Conservation (phyloP, 257 asterid species). For the Scutellaria minor region DNA sequence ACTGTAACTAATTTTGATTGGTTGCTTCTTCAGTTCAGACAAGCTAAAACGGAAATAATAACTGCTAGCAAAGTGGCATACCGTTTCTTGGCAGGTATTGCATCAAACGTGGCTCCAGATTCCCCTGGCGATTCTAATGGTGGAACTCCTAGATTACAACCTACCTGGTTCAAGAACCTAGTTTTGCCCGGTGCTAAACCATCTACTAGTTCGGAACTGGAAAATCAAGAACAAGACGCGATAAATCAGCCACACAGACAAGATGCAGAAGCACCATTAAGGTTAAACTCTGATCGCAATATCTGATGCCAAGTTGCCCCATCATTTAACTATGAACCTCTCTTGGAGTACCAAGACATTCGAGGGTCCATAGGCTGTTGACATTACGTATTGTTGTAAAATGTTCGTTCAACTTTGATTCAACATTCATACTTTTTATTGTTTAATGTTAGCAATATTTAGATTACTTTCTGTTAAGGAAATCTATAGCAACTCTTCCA, state of each 20-base stretch:
- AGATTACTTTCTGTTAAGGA: too few species aligned
- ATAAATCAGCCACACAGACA: constrained; percentile 40
- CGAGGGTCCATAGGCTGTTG: constrained; percentile 10
- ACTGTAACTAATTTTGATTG: constrained; percentile 17
- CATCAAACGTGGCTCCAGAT: constrained; percentile 57
- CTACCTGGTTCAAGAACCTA: constrained; percentile 75
- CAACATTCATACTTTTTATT: constrained; percentile 7
- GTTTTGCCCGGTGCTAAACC: constrained; percentile 60
- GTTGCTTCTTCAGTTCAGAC: constrained; percentile 65
- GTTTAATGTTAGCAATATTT: neutral
- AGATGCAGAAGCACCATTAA: constrained; percentile 48
- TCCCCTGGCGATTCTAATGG: constrained; percentile 53
- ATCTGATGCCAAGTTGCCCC: constrained; percentile 12
- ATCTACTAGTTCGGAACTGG: constrained; percentile 60
- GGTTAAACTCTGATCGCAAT: constrained; percentile 39
- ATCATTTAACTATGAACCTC: neutral
- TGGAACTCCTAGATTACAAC: constrained; percentile 65
- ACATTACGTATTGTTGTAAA: constrained; percentile 37
- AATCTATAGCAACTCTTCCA: too few species aligned
- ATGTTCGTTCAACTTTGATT: constrained; percentile 27
- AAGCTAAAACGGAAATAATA: constrained; percentile 85
- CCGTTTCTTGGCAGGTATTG: constrained; percentile 68
- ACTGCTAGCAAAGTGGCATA: constrained; percentile 85
- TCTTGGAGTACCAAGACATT: constrained; percentile 28
- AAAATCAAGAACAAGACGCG: constrained; percentile 42